Evolutionary conservation across 2,329 filamentous ascomycete species (phyloP).

Genomic region (Pezicula neosporulosa): DNA sequence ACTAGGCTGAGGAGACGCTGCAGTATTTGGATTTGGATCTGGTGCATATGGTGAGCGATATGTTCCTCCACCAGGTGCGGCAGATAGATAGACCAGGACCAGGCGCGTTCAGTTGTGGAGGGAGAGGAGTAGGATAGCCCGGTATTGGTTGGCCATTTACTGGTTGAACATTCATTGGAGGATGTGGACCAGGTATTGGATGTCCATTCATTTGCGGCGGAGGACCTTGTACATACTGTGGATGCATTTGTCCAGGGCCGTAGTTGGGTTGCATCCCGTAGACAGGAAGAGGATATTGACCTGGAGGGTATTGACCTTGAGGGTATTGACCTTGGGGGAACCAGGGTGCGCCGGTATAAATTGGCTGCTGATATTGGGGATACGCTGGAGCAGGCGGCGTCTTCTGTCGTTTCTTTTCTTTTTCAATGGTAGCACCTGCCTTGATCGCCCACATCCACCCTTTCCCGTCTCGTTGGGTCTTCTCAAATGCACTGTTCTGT

Average conservation of each 20-base stretch:
- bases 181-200: constrained; percentile 10
- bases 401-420: constrained; percentile 44
- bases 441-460: constrained; percentile 55
- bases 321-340: constrained; percentile 1
- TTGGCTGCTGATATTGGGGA: constrained; percentile 22
- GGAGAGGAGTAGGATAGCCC: constrained; percentile 14
- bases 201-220: constrained; percentile 13
- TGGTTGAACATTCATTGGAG: constrained; percentile 11
- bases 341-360: constrained; percentile 21
- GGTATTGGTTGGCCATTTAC: constrained; percentile 4
- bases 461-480: constrained; percentile 49
- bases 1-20: constrained; percentile 5
- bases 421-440: constrained; percentile 49
- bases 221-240: constrained; percentile 18
- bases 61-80: constrained; percentile 3
- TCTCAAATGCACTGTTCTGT: constrained; percentile 51
- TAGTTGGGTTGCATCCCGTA: constrained; percentile 21
- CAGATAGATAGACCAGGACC: constrained; percentile 7
- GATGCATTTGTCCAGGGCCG: constrained; percentile 14
- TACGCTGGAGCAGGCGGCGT: constrained; percentile 36
- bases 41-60: constrained; percentile 32
- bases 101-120: constrained; percentile 16
- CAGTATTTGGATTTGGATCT: constrained; percentile 18
- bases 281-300: constrained; percentile 15
- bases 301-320: constrained; percentile 1